Conservation (phyloP, 2,329 filamentous ascomycete genomes). For the Canariomyces notabilis region DNA sequence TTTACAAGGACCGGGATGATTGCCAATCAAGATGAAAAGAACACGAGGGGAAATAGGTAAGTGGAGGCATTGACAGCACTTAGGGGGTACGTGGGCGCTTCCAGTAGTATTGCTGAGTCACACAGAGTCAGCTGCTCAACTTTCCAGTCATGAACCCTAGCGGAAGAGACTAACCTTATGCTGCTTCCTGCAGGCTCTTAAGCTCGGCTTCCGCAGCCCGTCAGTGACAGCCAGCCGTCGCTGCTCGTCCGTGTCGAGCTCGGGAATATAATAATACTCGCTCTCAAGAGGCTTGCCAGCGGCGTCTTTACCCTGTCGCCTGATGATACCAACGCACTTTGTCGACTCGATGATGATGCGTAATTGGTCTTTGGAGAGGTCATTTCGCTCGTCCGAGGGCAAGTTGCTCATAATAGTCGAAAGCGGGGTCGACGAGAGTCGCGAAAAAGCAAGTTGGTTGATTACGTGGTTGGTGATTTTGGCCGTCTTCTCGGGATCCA, state of each 20-base stretch:
- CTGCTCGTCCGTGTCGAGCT: constrained; percentile 74
- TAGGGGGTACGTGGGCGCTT: constrained; percentile 58
- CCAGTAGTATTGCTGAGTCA: constrained; percentile 67
- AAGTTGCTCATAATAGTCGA: constrained; percentile 86
- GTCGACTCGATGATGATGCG: constrained; percentile 68
- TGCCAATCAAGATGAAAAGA: background rate
- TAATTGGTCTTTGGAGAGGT: constrained; percentile 58
- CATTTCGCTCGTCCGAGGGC: constrained; percentile 58
- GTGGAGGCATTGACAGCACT: constrained; percentile 6
- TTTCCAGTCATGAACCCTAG: constrained; percentile 2
- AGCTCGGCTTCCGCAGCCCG: constrained; percentile 79
- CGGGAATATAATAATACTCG: constrained; percentile 94
- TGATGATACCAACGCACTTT: constrained; percentile 80
- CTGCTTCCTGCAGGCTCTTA: constrained; percentile 86
- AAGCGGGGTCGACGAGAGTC: constrained; percentile 83
- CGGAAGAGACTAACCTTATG: constrained; percentile 70
- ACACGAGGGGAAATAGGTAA: background rate
- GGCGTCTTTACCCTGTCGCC: constrained; percentile 88
- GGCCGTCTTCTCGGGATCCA: constrained; percentile 34
- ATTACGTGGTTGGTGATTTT: constrained; percentile 77
- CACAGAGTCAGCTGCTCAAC: constrained; percentile 1
- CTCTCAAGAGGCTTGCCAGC: constrained; percentile 90
- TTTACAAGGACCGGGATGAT: background rate
- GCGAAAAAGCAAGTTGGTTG: constrained; percentile 93
- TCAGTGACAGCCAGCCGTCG: constrained; percentile 78